phyloP scores from a whole-genome alignment of 306 rosid species.

The Lathyrus aphaca region DNA sequence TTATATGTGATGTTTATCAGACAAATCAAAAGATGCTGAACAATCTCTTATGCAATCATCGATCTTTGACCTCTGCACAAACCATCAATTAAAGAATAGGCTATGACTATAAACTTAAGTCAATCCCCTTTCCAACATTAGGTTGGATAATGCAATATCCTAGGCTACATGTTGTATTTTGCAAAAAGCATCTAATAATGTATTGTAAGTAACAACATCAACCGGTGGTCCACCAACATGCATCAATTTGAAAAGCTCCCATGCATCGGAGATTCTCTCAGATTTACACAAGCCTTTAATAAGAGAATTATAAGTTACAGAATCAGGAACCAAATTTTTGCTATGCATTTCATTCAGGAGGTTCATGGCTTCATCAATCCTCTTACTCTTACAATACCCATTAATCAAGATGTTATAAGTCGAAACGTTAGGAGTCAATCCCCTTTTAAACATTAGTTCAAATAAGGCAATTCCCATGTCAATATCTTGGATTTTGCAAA shows the following conservation, averaged over 20 bases:
- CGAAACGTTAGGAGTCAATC: conserved; percentile 33
- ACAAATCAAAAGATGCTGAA: conserved; percentile 19
- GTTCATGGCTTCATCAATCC: conserved; percentile 39
- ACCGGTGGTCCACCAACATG: conserved; percentile 18
- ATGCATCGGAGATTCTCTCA: conserved; percentile 36
- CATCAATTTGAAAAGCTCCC: conserved; percentile 43
- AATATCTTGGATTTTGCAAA: conserved; percentile 35
- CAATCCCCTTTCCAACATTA: background rate
- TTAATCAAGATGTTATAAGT: conserved; percentile 42
- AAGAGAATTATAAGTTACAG: conserved; percentile 39
- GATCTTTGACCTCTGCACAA: conserved; percentile 21
- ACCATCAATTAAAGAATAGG: conserved; percentile 30
- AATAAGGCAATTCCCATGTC: conserved; percentile 34
- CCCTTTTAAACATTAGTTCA: conserved; percentile 35
- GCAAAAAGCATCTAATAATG: conserved; percentile 36
- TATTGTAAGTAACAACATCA: conserved; percentile 35
- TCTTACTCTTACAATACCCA: conserved; percentile 42
- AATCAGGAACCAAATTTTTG: conserved; percentile 42
- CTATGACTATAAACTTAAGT: background rate
- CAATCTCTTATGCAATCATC: background rate
- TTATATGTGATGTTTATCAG: background rate
- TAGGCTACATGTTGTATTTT: conserved; percentile 26
- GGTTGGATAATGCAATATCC: conserved; percentile 17
- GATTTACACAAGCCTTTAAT: conserved; percentile 35
- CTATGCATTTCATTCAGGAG: conserved; percentile 32